Evolutionary conservation across 208 protist species (phyloP).

Genomic region (Vickermania spadyakhi): DNA sequence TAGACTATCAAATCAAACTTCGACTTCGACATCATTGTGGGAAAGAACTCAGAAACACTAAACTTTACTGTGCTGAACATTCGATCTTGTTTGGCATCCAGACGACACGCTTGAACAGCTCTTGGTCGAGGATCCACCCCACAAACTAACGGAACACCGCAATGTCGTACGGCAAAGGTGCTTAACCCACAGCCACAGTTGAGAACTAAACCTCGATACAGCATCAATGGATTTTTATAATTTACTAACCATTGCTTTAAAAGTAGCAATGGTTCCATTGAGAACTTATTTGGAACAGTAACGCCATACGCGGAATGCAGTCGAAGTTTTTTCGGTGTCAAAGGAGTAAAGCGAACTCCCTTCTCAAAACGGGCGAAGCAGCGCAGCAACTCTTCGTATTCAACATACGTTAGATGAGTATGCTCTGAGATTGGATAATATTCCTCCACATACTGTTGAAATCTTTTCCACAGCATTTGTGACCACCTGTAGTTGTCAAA

Average conservation of each 20-base stretch:
- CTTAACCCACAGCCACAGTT: constrained; percentile 37
- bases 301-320: constrained; percentile 75
- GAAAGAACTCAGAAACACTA: constrained; percentile 64
- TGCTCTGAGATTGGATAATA: constrained; percentile 77
- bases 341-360: constrained; percentile 31
- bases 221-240: constrained; percentile 47
- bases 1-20: constrained; percentile 70
- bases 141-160: constrained; percentile 72
- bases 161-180: constrained; percentile 39
- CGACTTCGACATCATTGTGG: constrained; percentile 4
- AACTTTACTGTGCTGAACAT: constrained; percentile 58
- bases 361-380: constrained; percentile 79
- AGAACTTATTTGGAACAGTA: constrained; percentile 26
- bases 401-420: constrained; percentile 62
- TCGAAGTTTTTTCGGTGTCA: constrained; percentile 27
- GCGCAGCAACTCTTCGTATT: constrained; percentile 70
- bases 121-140: constrained; percentile 60
- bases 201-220: constrained; percentile 60
- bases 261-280: constrained; percentile 63
- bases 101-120: constrained; percentile 33
- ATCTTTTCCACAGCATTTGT: constrained; percentile 76
- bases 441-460: constrained; percentile 77
- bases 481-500: constrained; percentile 92
- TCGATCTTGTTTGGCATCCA: constrained; percentile 28
- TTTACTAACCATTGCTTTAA: constrained; percentile 62